Base-by-base conservation (phyloP, 1,139 yeast genomes). In the Geotrichum macrosporum region DNA sequence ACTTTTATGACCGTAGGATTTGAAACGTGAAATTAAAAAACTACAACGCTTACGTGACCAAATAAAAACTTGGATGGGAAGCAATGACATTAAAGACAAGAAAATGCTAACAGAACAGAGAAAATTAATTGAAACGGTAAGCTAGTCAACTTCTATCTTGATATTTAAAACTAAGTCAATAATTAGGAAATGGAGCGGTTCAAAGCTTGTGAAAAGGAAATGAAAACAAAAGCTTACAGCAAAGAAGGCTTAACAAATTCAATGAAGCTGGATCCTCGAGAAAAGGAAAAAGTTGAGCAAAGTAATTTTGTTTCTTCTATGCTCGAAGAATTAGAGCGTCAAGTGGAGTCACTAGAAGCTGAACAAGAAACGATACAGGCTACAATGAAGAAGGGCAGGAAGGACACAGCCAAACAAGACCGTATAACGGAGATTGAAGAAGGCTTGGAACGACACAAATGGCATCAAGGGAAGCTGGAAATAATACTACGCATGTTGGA, bases 11-110 rank as follows among this genome's bases (percentile, higher is more conserved):
- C n/a, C n/a, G 9, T 42, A 57, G 57, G 98, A 92, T 63, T 71
- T 94, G 64, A 94, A 94, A 72, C 84, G 94, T 60, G 98, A 94
- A 66, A 92, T 94, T 66, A 94, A 94, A 68, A 89, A 88, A 67
- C 74, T 94, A 47, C 99, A 94, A 66, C 79, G 96, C 62, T 81
- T 84, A 62, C 78, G 98, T 64, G 98, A 94, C 67, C 97, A 89
- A 68, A 85, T 94, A 57, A 94, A 94, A 67, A 84, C 86, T 49
- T 94, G 98, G 98, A 72, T 89, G 62, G 80, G 94, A 40, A 94
- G 94, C 58, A 84, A 83, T 59, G 95, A 94, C 54, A 89, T 89
- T 46, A 89, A 94, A 66, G 94, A 92, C 61, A 94, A 88, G 69
- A 84, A 86, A 63, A 67, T 74, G 45, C 69, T 94, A 52, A 75